A percentile compares a stretch with the other conserved stretches of the same genome.
These are phyloP conservation scores for Geotrichum australiense DNA, from an alignment of 1,139 yeast genomes.

Conservation along the genomic window DNA sequence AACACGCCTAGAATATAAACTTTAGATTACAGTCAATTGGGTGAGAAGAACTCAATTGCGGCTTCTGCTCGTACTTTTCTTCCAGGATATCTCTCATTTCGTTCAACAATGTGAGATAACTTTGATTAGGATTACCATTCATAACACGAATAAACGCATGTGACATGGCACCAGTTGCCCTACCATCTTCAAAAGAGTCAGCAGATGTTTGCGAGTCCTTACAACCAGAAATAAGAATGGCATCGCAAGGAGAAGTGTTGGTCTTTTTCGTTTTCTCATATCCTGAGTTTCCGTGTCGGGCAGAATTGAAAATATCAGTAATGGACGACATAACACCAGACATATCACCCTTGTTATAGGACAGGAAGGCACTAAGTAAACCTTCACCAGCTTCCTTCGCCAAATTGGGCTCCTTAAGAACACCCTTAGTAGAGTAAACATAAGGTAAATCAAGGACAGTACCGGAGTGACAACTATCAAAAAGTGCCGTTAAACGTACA, in stretches of 20 bases:
- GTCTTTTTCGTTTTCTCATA: conserved; percentile 43
- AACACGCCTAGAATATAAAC: conserved; percentile 49
- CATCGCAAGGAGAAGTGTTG: conserved; percentile 85
- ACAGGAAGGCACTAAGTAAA: conserved; percentile 60
- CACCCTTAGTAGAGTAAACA: conserved; percentile 84
- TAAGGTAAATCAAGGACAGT: conserved; percentile 86
- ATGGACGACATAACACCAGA: conserved; percentile 47
- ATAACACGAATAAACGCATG: conserved; percentile 77
- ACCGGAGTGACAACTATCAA: conserved; percentile 93
- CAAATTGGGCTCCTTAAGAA: conserved; percentile 80
- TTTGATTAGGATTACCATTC: conserved; percentile 60
- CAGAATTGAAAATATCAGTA: conserved; percentile 46
- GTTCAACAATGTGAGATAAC: conserved; percentile 70
- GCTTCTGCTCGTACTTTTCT: conserved; percentile 75
- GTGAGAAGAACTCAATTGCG: conserved; percentile 79
- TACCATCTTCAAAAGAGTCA: conserved; percentile 72
- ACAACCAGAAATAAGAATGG: conserved; percentile 80
- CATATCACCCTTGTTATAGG: conserved; percentile 67
- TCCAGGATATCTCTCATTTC: conserved; percentile 66
- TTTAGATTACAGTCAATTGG: conserved; percentile 73
- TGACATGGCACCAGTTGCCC: conserved; percentile 90
- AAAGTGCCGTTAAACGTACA: conserved; percentile 78
- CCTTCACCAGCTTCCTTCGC: conserved; percentile 80
- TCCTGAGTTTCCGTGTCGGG: conserved; percentile 36
- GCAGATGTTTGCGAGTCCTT: conserved; percentile 79